Conservation (phyloP, 1,139 yeast species). For the Pichia sp. region DNA sequence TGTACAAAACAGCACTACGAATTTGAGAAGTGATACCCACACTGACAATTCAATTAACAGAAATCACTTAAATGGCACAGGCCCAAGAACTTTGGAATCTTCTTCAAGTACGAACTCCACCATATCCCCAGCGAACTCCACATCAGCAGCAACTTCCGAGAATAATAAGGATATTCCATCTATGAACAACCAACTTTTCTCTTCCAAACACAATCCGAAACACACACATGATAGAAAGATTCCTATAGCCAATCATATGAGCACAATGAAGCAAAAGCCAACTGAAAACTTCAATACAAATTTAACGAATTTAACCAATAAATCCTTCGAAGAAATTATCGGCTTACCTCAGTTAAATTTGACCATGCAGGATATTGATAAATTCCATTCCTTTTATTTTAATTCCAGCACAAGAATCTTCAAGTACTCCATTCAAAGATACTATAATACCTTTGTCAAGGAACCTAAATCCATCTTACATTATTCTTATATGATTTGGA, state of each 20-base stretch:
- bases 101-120: no score
- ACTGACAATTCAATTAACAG: not conserved
- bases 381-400: constrained; percentile 23
- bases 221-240: not conserved
- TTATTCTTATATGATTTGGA: constrained; percentile 27
- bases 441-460: constrained; percentile 18
- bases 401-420: constrained; percentile 16
- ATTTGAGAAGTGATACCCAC: not conserved
- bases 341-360: constrained; percentile 23
- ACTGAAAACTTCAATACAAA: constrained; percentile 3
- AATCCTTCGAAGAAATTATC: constrained; percentile 16
- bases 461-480: constrained; percentile 23
- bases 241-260: not conserved
- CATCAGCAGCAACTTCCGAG: no score
- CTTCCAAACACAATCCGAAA: no score
- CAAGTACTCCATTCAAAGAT: constrained; percentile 24
- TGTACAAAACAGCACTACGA: constrained; percentile 2
- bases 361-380: constrained; percentile 23
- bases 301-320: constrained; percentile 5
- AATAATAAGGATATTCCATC: no score
- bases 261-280: not conserved
- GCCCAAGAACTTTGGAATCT: no score
- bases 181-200: no score
- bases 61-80: not conserved
- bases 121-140: no score